Evolutionary conservation across 768 basidiomycete species (phyloP).

Genomic region (Boletus rubropictus): DNA sequence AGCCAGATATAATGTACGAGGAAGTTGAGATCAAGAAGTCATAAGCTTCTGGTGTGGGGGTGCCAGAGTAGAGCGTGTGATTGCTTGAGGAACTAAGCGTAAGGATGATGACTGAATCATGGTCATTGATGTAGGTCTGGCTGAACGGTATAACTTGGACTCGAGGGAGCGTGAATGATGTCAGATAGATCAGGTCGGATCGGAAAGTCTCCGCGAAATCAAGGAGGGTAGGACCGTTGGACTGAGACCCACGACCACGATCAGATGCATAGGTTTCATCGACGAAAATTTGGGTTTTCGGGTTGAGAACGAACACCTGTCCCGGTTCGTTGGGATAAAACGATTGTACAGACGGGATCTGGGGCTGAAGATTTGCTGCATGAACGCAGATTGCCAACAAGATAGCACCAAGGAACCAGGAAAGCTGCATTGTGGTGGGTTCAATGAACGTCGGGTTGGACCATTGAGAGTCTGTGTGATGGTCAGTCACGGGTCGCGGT

Average conservation of each 20-base stretch:
- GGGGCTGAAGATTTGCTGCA: conserved; percentile 19
- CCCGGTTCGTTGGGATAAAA: conserved; percentile 23
- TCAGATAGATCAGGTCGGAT: conserved; percentile 29
- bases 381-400: background rate
- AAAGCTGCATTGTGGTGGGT: conserved; percentile 1
- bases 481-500: too few relatives aligned
- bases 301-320: conserved; percentile 26
- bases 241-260: background rate
- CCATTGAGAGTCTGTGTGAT: too few relatives aligned
- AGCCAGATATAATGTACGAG: conserved; percentile 31
- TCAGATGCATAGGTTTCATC: conserved; percentile 24
- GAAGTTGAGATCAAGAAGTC: conserved; percentile 29
- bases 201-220: conserved; percentile 36
- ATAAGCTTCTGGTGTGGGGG: conserved; percentile 36
- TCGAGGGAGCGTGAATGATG: conserved; percentile 23
- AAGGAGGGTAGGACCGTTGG: conserved; percentile 29
- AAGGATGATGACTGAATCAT: conserved; percentile 27
- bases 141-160: conserved; percentile 18
- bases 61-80: conserved; percentile 34
- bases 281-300: conserved; percentile 33
- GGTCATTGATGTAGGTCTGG: background rate
- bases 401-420: background rate
- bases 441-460: background rate
- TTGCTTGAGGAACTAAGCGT: conserved; percentile 23
- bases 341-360: conserved; percentile 35